phyloP scores from a whole-genome alignment of 345 rosid genomes.

The Euphorbia lathyris region DNA sequence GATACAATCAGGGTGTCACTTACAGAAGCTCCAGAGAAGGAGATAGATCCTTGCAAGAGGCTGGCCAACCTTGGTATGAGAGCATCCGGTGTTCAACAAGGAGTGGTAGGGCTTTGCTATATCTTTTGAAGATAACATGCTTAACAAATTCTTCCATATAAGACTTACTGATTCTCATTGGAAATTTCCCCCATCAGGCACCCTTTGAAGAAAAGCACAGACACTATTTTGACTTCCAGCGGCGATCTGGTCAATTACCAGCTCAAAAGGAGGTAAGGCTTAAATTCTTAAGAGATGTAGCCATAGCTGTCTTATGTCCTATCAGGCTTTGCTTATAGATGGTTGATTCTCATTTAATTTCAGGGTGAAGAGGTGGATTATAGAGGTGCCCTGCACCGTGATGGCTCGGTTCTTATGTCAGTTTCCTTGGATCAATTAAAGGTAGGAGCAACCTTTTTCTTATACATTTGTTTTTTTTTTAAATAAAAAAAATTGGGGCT shows the following conservation, averaged over 20 bases:
- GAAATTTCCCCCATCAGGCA: conserved; percentile 41
- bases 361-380: conserved; percentile 96
- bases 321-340: conserved; percentile 5
- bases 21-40: conserved; percentile 93
- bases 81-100: conserved; percentile 80
- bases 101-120: conserved; percentile 66
- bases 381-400: conserved; percentile 93
- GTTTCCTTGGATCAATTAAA: conserved; percentile 78
- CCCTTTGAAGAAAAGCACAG: conserved; percentile 98
- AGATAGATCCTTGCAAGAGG: conserved; percentile 92
- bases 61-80: conserved; percentile 85
- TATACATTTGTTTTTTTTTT: background rate
- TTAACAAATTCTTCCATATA: conserved; percentile 8
- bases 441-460: conserved; percentile 34
- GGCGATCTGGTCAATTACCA: conserved; percentile 85
- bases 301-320: background rate
- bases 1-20: conserved; percentile 97
- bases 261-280: conserved; percentile 76
- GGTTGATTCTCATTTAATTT: conserved; percentile 18
- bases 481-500: too few relatives aligned
- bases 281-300: background rate
- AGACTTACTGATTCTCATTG: conserved; percentile 12
- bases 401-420: conserved; percentile 93
- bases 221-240: conserved; percentile 83
- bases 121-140: conserved; percentile 9